phyloP scores from a whole-genome alignment of 805 yeast genomes.

The Lipomyces lipofer region DNA sequence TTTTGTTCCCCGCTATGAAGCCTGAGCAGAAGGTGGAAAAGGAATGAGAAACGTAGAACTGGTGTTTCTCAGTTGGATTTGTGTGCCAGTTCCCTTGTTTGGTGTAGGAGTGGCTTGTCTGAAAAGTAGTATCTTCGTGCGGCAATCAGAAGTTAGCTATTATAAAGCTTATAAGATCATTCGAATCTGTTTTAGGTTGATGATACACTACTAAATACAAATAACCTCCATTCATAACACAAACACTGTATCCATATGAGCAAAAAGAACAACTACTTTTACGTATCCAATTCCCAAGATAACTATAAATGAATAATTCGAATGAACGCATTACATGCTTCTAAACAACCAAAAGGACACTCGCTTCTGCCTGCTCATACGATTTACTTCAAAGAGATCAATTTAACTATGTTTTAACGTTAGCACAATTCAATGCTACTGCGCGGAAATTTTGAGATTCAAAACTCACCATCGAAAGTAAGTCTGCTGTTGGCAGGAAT shows the following conservation, averaged over 20 bases:
- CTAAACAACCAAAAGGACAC: too few relatives aligned
- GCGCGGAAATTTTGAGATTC: neutral
- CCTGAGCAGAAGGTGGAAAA: conserved; percentile 57
- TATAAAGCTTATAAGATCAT: too few relatives aligned
- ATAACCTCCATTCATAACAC: neutral
- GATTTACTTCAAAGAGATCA: conserved; percentile 13
- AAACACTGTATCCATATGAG: neutral
- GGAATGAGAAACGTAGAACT: too few relatives aligned
- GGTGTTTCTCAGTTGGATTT: too few relatives aligned
- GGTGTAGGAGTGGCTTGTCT: too few relatives aligned
- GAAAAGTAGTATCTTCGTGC: too few relatives aligned
- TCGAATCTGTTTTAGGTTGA: too few relatives aligned
- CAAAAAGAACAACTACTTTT: conserved; percentile 12
- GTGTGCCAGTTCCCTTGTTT: too few relatives aligned
- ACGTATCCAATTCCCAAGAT: conserved; percentile 10
- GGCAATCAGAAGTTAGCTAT: too few relatives aligned
- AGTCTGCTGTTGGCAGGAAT: conserved; percentile 97
- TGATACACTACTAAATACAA: neutral
- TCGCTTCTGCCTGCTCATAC: conserved; percentile 2
- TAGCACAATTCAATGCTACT: neutral
- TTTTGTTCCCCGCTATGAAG: conserved; percentile 97
- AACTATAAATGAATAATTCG: neutral
- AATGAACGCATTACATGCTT: neutral
- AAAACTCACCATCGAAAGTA: conserved; percentile 70
- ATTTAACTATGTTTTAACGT: conserved; percentile 4